A percentile compares a stretch with the other conserved stretches of the same genome.
phyloP scores from a whole-genome alignment of 2,329 filamentous ascomycete species.

The Scopulariopsis brevicaulis region DNA sequence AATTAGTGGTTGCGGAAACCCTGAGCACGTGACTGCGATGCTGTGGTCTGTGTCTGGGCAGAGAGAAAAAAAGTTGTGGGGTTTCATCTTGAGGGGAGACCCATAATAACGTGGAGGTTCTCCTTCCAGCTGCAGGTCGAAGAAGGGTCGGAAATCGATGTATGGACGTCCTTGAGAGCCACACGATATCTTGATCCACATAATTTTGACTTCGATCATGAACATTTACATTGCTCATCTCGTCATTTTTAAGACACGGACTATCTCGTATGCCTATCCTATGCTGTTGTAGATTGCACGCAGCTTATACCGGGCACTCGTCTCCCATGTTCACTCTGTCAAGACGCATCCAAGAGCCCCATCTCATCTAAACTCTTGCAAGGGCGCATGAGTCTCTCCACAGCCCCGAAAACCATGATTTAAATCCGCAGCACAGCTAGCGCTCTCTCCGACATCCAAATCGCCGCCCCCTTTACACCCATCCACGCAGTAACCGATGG shows the following conservation, averaged over 20 bases:
- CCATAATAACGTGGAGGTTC: too few relatives aligned
- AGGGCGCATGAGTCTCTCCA: neutral
- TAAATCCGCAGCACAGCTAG: neutral
- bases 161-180: too few relatives aligned
- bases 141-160: too few relatives aligned
- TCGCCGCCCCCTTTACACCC: neutral
- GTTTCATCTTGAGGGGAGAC: neutral
- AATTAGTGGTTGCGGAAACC: slow-evolving; percentile 3
- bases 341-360: neutral
- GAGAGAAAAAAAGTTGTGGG: neutral
- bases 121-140: too few relatives aligned
- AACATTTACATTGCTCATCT: too few relatives aligned
- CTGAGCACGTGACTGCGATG: slow-evolving; percentile 1
- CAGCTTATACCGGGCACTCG: neutral
- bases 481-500: neutral
- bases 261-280: too few relatives aligned
- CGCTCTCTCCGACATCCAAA: neutral
- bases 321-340: neutral
- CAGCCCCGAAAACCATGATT: neutral
- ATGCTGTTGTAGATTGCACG: too few relatives aligned
- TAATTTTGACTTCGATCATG: too few relatives aligned
- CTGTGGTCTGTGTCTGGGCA: neutral
- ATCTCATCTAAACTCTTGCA: neutral
- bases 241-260: too few relatives aligned
- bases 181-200: too few relatives aligned